These are phyloP conservation scores for Tagetes patula DNA, from an alignment of 129 eudicot genomes.

Conservation along the genomic window DNA sequence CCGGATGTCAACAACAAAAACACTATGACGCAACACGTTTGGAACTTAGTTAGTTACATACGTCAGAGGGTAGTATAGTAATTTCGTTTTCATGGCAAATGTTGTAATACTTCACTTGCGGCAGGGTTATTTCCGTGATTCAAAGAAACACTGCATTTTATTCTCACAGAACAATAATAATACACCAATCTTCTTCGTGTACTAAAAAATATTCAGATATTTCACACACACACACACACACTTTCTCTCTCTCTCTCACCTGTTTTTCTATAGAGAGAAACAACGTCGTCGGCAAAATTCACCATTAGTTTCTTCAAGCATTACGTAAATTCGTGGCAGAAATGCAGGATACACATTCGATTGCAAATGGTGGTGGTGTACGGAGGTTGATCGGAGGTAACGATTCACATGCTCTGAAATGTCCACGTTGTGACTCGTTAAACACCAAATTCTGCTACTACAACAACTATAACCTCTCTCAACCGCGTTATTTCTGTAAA, in stretches of 20 bases:
- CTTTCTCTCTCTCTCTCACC: neutral
- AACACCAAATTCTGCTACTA: conserved; percentile 86
- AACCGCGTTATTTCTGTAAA: conserved; percentile 86
- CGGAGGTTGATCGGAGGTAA: conserved; percentile 47
- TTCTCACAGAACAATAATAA: neutral
- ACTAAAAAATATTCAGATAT: conserved; percentile 13
- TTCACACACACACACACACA: conserved; percentile 25
- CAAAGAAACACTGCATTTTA: neutral
- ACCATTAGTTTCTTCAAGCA: neutral
- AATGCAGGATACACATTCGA: conserved; percentile 62
- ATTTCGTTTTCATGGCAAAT: neutral
- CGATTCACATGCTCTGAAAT: conserved; percentile 52
- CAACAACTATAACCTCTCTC: conserved; percentile 78
- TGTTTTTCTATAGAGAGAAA: conserved; percentile 30
- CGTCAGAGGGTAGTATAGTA: conserved; percentile 21
- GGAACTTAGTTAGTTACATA: too few relatives aligned
- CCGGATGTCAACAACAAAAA: too few relatives aligned
- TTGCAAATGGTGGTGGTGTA: conserved; percentile 45
- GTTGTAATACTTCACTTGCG: neutral
- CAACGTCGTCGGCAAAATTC: neutral
- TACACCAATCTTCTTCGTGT: conserved; percentile 19
- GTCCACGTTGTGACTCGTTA: conserved; percentile 74
- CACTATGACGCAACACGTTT: too few relatives aligned
- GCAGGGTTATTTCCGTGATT: conserved; percentile 18
- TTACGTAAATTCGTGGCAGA: neutral